phyloP scores from a whole-genome alignment of 2,329 filamentous ascomycete species.

The Fusarium sp. region DNA sequence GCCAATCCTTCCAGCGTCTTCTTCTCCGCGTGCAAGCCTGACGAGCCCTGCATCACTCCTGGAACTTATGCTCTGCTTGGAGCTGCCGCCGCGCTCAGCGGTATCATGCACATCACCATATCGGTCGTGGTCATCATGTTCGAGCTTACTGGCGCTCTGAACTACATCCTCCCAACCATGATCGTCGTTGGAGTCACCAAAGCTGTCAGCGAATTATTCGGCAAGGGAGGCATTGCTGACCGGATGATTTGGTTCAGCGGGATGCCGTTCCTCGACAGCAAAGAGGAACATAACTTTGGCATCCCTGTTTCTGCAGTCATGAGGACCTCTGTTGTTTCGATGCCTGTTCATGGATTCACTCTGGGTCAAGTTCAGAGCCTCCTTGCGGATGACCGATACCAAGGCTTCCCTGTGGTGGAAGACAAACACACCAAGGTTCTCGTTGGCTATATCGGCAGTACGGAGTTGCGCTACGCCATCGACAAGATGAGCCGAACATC shows the following conservation, averaged over 20 bases:
- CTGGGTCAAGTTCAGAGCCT: conserved; percentile 81
- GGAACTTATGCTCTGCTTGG: conserved; percentile 97
- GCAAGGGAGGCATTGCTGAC: conserved; percentile 96
- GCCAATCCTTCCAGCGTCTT: conserved; percentile 82
- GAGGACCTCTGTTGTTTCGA: conserved; percentile 76
- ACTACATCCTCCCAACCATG: conserved; percentile 98
- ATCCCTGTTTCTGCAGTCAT: conserved; percentile 92
- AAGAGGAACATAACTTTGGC: conserved; percentile 96
- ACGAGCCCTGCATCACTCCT: conserved; percentile 95
- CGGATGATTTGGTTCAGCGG: conserved; percentile 99
- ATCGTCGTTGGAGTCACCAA: conserved; percentile 98
- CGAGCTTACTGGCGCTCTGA: conserved; percentile 94
- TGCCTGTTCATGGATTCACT: conserved; percentile 78
- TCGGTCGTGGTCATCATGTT: conserved; percentile 99
- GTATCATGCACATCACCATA: conserved; percentile 98
- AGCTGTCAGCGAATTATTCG: conserved; percentile 87
- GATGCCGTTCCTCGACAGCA: conserved; percentile 95
- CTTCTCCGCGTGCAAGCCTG: conserved; percentile 88
- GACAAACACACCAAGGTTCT: conserved; percentile 74
- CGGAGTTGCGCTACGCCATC: conserved; percentile 90
- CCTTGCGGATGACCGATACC: conserved; percentile 80
- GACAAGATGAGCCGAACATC: conserved; percentile 78
- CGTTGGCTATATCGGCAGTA: conserved; percentile 91
- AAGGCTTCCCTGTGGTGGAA: conserved; percentile 93
- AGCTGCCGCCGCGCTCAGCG: conserved; percentile 87